Evolutionary conservation across 768 basidiomycete species (phyloP).

Genomic region (Rhizopogon rudus): DNA sequence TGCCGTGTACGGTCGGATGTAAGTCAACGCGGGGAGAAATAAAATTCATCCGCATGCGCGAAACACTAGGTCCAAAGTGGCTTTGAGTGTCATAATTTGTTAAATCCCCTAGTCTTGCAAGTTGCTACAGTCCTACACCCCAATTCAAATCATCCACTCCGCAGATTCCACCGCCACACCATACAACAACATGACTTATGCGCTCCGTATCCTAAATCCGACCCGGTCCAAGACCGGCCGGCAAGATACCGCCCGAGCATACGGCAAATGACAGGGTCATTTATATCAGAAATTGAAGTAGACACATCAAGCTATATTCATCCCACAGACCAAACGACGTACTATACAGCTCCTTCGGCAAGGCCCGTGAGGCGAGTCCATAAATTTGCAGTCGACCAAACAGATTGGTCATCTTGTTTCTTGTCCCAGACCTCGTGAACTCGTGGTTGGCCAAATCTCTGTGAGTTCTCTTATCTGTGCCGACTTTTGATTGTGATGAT

Average conservation of each 20-base stretch:
- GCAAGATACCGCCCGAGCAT: slow-evolving; percentile 48
- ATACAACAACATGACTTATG: slow-evolving; percentile 47
- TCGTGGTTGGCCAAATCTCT: too few species aligned
- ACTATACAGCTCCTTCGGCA: too few species aligned
- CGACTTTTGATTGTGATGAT: slow-evolving; percentile 18
- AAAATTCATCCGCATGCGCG: not conserved
- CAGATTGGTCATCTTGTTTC: too few species aligned
- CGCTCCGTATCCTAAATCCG: slow-evolving; percentile 63
- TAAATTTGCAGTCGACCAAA: too few species aligned
- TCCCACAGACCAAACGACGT: too few species aligned
- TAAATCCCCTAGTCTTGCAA: slow-evolving; percentile 23
- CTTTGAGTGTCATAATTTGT: slow-evolving; percentile 2
- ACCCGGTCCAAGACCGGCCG: slow-evolving; percentile 76
- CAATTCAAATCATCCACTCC: slow-evolving; percentile 35
- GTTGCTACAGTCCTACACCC: slow-evolving; percentile 31
- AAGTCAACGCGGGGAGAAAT: not conserved
- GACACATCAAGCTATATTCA: too few species aligned
- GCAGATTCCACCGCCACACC: slow-evolving; percentile 46
- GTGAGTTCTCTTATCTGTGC: too few species aligned
- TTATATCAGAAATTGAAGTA: too few species aligned
- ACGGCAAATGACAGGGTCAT: slow-evolving; percentile 13
- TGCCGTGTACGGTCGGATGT: slow-evolving; percentile 9
- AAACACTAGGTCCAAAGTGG: not conserved
- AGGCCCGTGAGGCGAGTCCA: too few species aligned
- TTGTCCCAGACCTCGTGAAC: too few species aligned